phyloP scores from a whole-genome alignment of 2,329 filamentous ascomycete species.

The Orbilia brochopaga region DNA sequence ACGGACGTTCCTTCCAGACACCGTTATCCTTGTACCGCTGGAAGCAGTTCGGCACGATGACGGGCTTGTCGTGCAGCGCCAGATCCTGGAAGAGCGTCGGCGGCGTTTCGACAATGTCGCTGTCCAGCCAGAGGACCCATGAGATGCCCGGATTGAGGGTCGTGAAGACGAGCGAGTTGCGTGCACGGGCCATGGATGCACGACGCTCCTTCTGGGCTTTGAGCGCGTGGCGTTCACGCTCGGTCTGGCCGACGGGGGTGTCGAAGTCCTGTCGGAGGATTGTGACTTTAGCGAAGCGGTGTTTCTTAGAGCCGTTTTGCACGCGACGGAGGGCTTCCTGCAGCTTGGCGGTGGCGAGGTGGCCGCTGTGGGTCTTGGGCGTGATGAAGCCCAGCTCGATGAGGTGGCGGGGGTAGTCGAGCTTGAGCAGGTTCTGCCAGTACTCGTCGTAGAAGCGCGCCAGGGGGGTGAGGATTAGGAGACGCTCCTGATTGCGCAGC shows the following conservation, averaged over 20 bases:
- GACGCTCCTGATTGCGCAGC: conserved; percentile 77
- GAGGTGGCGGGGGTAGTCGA: conserved; percentile 89
- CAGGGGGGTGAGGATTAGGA: conserved; percentile 91
- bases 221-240: conserved; percentile 89
- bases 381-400: conserved; percentile 96
- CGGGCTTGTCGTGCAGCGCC: conserved; percentile 81
- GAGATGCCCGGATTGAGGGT: conserved; percentile 88
- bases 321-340: conserved; percentile 85
- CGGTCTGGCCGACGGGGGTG: conserved; percentile 76
- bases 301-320: conserved; percentile 78
- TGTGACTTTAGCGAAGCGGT: conserved; percentile 88
- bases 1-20: conserved; percentile 75
- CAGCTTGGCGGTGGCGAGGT: conserved; percentile 79
- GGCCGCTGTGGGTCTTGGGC: conserved; percentile 90
- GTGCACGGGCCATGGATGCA: conserved; percentile 87
- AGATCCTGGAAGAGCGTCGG: conserved; percentile 86
- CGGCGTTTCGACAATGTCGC: conserved; percentile 89
- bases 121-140: conserved; percentile 96
- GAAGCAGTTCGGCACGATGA: conserved; percentile 95
- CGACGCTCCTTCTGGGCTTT: conserved; percentile 84
- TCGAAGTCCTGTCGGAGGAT: conserved; percentile 97
- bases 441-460: conserved; percentile 91
- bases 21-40: conserved; percentile 78
- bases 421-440: conserved; percentile 87
- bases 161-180: conserved; percentile 93